Conservation (phyloP, 257 asterid species). For the Voacanga thouarsii region DNA sequence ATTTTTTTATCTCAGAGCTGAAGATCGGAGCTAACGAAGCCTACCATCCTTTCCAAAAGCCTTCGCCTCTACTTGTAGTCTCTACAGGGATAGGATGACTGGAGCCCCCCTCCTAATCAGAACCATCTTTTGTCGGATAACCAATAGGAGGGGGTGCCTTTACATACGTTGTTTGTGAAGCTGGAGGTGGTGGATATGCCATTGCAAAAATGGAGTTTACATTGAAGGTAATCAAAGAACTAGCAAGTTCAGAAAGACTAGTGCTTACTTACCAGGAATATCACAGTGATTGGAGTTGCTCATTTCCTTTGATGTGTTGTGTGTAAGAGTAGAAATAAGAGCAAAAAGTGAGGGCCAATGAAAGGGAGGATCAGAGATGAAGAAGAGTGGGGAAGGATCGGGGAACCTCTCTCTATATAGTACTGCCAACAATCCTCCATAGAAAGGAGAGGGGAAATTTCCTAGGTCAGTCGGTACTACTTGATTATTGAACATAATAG, state of each 20-base stretch:
- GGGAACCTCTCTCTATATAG: neutral
- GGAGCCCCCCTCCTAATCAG: constrained; percentile 3
- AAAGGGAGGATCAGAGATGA: neutral
- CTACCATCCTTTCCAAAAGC: constrained; percentile 58
- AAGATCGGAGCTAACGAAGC: too few relatives aligned
- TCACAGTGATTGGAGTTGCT: constrained; percentile 30
- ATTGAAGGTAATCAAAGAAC: neutral
- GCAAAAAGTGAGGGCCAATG: neutral
- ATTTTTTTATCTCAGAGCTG: too few relatives aligned
- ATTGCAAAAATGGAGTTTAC: neutral
- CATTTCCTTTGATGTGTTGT: constrained; percentile 16
- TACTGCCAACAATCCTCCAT: neutral
- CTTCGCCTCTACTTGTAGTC: constrained; percentile 41
- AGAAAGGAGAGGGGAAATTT: neutral
- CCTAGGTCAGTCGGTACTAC: neutral
- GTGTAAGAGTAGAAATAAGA: too few relatives aligned
- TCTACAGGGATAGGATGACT: constrained; percentile 1
- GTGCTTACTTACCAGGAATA: constrained; percentile 30
- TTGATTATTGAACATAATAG: too few relatives aligned
- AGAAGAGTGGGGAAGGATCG: neutral
- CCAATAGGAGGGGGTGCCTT: constrained; percentile 59
- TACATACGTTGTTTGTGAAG: constrained; percentile 35
- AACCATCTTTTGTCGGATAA: constrained; percentile 43
- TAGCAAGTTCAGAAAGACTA: neutral
- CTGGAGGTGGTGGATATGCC: constrained; percentile 34